Conservation (phyloP, 225 moss, liverwort and hornwort species). For the Pseudoscleropodium purum region DNA sequence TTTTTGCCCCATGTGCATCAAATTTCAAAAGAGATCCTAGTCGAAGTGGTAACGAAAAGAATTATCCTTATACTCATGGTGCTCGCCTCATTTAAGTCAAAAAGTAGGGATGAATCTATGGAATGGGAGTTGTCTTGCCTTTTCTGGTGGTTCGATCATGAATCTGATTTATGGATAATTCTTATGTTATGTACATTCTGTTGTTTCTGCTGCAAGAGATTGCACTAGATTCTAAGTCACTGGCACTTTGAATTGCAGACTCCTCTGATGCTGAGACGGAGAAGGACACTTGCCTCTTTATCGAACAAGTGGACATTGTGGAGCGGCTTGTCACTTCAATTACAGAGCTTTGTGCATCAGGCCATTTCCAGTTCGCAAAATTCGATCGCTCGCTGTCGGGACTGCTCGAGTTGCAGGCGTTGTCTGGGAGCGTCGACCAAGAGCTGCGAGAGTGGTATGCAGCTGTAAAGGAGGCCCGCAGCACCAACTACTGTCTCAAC, state of each 20-base stretch:
- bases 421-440: conserved; percentile 7
- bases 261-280: conserved; percentile 27
- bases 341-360: conserved; percentile 42
- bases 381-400: conserved; percentile 22
- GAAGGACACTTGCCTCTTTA: conserved; percentile 29
- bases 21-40: not conserved
- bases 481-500: conserved; percentile 26
- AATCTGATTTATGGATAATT: no score
- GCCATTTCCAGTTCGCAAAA: conserved; percentile 32
- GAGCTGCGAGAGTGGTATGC: conserved; percentile 38
- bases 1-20: not conserved
- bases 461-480: conserved; percentile 32
- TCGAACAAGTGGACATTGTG: conserved; percentile 51
- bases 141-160: not conserved
- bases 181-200: not conserved
- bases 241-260: conserved; percentile 9
- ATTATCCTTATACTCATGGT: not conserved
- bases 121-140: not conserved
- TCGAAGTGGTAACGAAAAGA: not conserved
- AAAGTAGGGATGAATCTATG: not conserved
- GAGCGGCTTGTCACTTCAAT: conserved; percentile 40
- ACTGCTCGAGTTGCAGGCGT: conserved; percentile 15
- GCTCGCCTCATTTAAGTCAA: not conserved
- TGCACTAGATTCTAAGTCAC: not conserved
- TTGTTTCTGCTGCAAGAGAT: not conserved